These are phyloP conservation scores for Rhododendron mucronatum DNA, from an alignment of 148 eudicot species.

Conservation along the genomic window DNA sequence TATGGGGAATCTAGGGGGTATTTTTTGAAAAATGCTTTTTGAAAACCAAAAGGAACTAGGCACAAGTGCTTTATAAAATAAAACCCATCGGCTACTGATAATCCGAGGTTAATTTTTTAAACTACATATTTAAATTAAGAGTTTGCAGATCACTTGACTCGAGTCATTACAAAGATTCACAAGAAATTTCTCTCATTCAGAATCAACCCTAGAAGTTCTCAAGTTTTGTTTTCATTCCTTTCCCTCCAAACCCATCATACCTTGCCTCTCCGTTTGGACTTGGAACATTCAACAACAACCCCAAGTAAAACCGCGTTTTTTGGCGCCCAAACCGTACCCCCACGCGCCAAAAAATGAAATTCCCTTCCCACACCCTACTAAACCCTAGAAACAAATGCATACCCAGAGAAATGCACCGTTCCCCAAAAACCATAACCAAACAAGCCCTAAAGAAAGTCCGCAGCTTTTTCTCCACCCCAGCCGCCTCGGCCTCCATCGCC, in stretches of 20 bases:
- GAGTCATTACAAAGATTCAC: too few relatives aligned
- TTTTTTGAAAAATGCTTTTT: too few relatives aligned
- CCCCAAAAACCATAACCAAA: background rate
- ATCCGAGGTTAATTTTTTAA: too few relatives aligned
- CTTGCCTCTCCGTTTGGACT: background rate
- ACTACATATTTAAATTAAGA: too few relatives aligned
- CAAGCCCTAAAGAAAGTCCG: background rate
- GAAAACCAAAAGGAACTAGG: too few relatives aligned
- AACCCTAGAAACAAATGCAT: background rate
- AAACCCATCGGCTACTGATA: too few relatives aligned
- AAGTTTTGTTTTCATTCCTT: background rate
- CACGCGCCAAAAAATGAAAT: background rate
- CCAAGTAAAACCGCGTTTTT: background rate
- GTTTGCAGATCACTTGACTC: too few relatives aligned
- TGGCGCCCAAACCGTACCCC: background rate
- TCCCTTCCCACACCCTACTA: background rate
- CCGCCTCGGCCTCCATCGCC: background rate
- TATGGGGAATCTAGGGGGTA: too few relatives aligned
- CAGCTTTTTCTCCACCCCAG: background rate
- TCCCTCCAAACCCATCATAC: background rate
- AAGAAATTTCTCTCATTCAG: too few relatives aligned
- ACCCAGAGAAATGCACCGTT: background rate
- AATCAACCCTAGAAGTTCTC: too few relatives aligned
- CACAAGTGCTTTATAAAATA: too few relatives aligned
- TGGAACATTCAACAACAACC: background rate